Base-by-base conservation (phyloP, 1,284 basidiomycete genomes). In the Phylloboletellus chloephorus region DNA sequence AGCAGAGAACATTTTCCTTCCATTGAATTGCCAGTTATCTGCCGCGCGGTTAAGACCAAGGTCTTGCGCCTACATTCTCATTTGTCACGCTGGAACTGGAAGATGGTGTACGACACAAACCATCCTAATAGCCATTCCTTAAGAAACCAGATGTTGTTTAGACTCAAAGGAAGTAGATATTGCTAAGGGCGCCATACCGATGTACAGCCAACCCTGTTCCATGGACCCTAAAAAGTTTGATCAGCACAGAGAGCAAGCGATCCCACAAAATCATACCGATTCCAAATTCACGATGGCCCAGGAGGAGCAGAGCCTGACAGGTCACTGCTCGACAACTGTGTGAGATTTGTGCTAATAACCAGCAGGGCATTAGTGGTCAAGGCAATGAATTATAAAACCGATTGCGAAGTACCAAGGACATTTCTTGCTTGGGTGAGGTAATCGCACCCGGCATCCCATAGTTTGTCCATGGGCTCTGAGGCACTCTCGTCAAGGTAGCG, bases 221-320 rank as follows among this genome's bases (percentile, higher is more conserved):
- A 88, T 87, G 3, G 73, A 74, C 25, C 78, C 71, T 73, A 46
- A 34, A n/a, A 26, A 39, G 19, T 20, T 21, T 12, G n/a, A 9
- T 51, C 22, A 61, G 46, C 30, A 44, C 9, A 36, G 17, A 33
- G 12, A 29, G 24, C 17, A 16, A 15, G 26, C 10, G 4, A 37
- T 13, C 10, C 12, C 9, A 38, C 1, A 34, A 34, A 15, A 24
- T 9, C 58, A 23, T 50, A 72, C 81, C 86, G 31, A 88, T 78
- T 9, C 88, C 89, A 55, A 90, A 85, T 63, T 91, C 88, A 8
- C 88, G 74, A 58, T 87, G 79, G 1, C 86, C 85, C 10, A 91
- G 64, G 7, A 92, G 70, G 17, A 92, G 66, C n/a, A 92, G 60
- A 3, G 88, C 72, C 53, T 88, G 85, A 21, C 82, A 83, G 0